Base-by-base conservation (phyloP, 2,329 filamentous ascomycete genomes). In the Colletotrichum australisinense region DNA sequence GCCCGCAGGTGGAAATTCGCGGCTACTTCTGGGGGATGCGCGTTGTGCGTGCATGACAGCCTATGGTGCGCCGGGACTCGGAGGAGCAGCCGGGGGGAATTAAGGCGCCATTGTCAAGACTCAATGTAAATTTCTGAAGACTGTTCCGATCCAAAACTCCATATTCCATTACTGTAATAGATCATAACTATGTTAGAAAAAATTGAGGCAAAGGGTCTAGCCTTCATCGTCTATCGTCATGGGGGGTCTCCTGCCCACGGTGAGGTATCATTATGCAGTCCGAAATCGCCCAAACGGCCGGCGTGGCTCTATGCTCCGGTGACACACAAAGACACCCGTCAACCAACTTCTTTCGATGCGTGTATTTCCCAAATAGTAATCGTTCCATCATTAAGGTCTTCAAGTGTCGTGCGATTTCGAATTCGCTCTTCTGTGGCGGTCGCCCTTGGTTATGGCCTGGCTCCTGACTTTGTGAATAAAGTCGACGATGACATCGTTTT, bases 401-500 rank as follows among this genome's bases (percentile, higher is more conserved):
- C 60, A 73, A 57, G 67, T 62, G 56, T 73, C 67, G 62, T 73
- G 71, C 46, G 62, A 49, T 46, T 58, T 72, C 30, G 63, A 38
- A 16, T 72, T 69, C n/a, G 69, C 58, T 46, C 63, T 59, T 55
- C 70, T 57, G 49, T 58, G 63, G 16, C 63, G 66, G 70, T 75
- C 69, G 52, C 66, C 60, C 52, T 75, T 73, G 19, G 74, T 70
- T n/a, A 75, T 67, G 22, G 73, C 53, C 6, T 75, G 74, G 42
- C 74, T 75, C 49, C 67, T 69, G 35, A 94, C 88, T 79, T 91
- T 93, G 86, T 94, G 94, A 74, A 95, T 86, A 80, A 95, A 91
- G 76, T 94, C 93, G 69, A 95, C 93, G 70, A 97, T 93, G 76
- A 95, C 92, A 78, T 97, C 94, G 79, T 92, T 95, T 84, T 97